Evolutionary conservation across 2,329 filamentous ascomycete genomes (phyloP), one percentile per base, ranked within the genome.

Genomic region (Seiridium unicorne): DNA sequence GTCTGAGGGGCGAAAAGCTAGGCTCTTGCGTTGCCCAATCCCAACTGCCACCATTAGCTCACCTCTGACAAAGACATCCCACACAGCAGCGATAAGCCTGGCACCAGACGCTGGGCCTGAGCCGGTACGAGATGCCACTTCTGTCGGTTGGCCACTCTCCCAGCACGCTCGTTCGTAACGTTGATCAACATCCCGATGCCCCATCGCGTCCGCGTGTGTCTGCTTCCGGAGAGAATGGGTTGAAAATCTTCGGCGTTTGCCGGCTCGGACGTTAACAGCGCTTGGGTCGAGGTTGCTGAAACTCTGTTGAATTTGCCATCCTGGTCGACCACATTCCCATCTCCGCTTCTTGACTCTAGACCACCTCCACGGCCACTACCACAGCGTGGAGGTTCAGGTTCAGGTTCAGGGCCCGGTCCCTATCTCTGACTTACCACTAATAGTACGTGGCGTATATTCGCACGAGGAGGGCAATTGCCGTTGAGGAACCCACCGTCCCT

Each of bases 311-410:
- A 44, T 42, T 56, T 44, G 40, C 31, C 38, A 56, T 56, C 54
- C 42, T n/a, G 26, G 51, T 26, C 40, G 18, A 54, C 18, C 49
- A 36, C 13, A 55, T 55, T 44, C 40, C 55, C 55, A 51, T 51
- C 55, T 58, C 55, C 55, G 55, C 55, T 58, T 51, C 55, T n/a
- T 51, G 55, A 48, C 46, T 58, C 47, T 34, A 56, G 32, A 26
- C 32, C 47, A 32, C 32, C 44, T 46, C 54, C 11, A 56, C 54
- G 54, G 54, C 54, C 36, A 40, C 54, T 47, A 34, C 54, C 42
- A 42, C 54, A 34, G 26, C 54, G 42, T 46, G 44, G 42, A 56
- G 54, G 54, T 51, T 49, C 47, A 49, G 26, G n/a, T 26, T 49
- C n/a, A 38, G 32, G 32, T 36, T 10, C 18, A 40, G 3, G 5